Evolutionary conservation across 129 eudicot genomes (phyloP).

Genomic region (Smallanthus sonchifolius): DNA sequence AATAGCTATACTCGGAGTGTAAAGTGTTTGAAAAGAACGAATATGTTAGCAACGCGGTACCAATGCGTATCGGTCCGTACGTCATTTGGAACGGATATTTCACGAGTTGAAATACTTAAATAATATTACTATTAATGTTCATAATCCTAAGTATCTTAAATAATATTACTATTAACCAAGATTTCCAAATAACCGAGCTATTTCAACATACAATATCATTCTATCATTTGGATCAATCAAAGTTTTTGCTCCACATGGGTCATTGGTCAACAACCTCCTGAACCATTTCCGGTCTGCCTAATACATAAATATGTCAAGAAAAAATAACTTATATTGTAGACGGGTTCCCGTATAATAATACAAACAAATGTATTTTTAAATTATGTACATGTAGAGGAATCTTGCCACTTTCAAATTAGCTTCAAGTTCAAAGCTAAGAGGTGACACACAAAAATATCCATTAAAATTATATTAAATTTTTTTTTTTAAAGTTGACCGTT

Average conservation of each 20-base stretch:
- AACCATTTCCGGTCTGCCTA: slow-evolving; percentile 63
- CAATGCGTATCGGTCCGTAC: too few species aligned
- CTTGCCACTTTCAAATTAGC: slow-evolving; percentile 92
- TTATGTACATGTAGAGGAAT: slow-evolving; percentile 71
- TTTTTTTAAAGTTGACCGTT: not conserved
- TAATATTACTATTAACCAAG: too few species aligned
- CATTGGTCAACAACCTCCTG: slow-evolving; percentile 90
- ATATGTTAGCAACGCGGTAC: too few species aligned
- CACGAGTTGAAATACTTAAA: too few species aligned
- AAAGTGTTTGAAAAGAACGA: too few species aligned
- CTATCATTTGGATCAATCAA: slow-evolving; percentile 92
- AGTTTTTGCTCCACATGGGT: slow-evolving; percentile 86
- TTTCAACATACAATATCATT: slow-evolving; percentile 68
- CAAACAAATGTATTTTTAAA: not conserved
- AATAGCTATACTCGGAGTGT: too few species aligned
- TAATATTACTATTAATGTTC: too few species aligned
- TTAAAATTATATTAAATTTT: not conserved
- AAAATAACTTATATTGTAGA: not conserved
- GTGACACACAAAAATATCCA: slow-evolving; percentile 29
- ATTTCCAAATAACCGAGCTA: slow-evolving; percentile 91
- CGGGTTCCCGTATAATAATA: not conserved
- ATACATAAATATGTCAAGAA: slow-evolving; percentile 16
- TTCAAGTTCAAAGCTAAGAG: slow-evolving; percentile 96
- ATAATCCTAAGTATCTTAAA: too few species aligned
- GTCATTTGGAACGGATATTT: too few species aligned